Base-by-base conservation (phyloP, 139 green algal genomes). In the Micractinium sp. region DNA sequence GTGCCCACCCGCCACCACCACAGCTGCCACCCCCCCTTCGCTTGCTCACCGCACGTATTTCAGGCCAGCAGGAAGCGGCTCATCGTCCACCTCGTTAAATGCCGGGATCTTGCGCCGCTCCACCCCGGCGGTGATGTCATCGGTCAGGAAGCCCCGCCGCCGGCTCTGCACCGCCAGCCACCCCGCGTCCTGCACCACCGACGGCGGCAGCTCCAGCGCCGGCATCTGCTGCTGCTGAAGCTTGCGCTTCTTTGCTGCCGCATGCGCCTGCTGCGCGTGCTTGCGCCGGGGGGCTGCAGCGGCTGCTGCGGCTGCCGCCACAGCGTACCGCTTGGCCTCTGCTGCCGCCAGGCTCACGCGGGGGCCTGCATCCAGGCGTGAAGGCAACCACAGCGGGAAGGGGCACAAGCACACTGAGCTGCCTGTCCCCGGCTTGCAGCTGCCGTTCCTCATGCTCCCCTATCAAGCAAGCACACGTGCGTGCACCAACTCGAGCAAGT, bases 31-130 rank as follows among this genome's bases (percentile, higher is more conserved):
- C 47, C 47, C 47, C 47, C 9, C 7, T 56, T 5, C 47, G n/a
- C 47, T 9, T 2, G 7, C 38, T 73, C 36, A 91, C 90, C 85
- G 77, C 33, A 93, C 89, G 69, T 94, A 95, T 0, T 31, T 31
- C 60, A 95, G 85, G 61, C 79, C 39, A 31, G 80, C 18, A 0
- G 91, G 90, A 7, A 84, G 79, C 9, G 14, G 4, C n/a, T 89
- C 85, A 27, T 80, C 39, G n/a, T 93, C 85, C 18, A 93, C 83
- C 56, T 93, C 88, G 71, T 96, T 96, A 89, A 94, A 91, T 0
- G 90, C 78, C 9, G 93, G 93, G 18, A 96, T 95, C 61, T 86
- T 87, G 31, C 83, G 71, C 15, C 35, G 9, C 90, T 95, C 93
- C 81, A 69, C 41, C 3, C 93, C 93, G 0, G 66, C 66, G 47